Base-by-base conservation (phyloP, 1,284 basidiomycete species). In the Puccinia hordei region DNA sequence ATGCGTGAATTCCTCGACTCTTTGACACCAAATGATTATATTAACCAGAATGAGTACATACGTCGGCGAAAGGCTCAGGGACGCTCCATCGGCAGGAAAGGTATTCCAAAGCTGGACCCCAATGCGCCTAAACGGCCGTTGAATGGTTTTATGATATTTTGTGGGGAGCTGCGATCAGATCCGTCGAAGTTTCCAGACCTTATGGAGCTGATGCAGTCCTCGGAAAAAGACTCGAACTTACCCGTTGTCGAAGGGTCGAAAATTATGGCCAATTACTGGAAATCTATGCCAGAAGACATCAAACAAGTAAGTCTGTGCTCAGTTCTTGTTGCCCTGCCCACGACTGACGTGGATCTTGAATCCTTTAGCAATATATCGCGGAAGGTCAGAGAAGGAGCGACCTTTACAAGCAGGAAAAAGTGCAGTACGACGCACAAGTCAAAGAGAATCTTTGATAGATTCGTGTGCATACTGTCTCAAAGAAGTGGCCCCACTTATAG, bases 111-210 rank as follows among this genome's bases (percentile, higher is more conserved):
- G 27, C 17, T 79, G 35, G 76, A 79, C 46, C 76, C 76, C 30
- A 79, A 79, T 35, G 76, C 76, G 33, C 76, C 76, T 12, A 79
- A 72, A 27, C 51, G 76, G 5, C 76, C 76, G 22, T 24, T 79
- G 66, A 79, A 79, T 72, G 76, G 76, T 2, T 79, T 79, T 41
- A 71, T 79, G 68, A 65, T 79, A 17, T 79, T 79, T 17, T 79
- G 76, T 51, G 65, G 66, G 9, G 76, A 79, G 30, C 0, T 72
- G 44, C 65, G 76, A 59, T 30, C 76, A 12, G 72, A 79, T 61
- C 76, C 76, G 13, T 61, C 66, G 19, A 69, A 79, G 57, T 71
- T 59, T 61, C 53, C 66, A 10, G 76, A 72, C 12, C 57, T 61
- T 46, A n/a, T 35, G 49, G 66, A 71, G 53, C 76, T 33, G 38